These are phyloP conservation scores for Wallacemonas sp. DNA, from an alignment of 208 protist species.

Conservation along the genomic window DNA sequence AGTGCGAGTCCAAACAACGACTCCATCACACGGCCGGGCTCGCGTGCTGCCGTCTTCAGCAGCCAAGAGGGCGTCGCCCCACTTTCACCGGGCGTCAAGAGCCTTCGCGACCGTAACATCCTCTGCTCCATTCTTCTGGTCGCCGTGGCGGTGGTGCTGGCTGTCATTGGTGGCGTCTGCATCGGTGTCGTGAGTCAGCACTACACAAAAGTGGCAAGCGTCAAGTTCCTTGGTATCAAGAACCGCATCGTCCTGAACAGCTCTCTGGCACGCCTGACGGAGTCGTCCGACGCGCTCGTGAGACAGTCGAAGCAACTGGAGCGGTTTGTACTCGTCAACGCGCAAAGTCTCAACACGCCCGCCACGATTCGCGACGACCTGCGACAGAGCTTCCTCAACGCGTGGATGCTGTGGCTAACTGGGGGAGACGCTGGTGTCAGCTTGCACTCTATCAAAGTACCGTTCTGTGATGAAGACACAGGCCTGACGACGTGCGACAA, in stretches of 20 bases:
- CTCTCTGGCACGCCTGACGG: conserved; percentile 28
- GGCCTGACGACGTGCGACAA: neutral
- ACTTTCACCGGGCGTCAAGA: conserved; percentile 4
- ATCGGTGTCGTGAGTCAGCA: conserved; percentile 41
- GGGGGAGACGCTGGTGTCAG: conserved; percentile 9
- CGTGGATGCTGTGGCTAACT: conserved; percentile 33
- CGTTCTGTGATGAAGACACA: conserved; percentile 28
- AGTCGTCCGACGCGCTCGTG: conserved; percentile 25
- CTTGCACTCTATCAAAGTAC: conserved; percentile 33
- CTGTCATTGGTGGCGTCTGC: conserved; percentile 33
- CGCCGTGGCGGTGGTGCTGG: conserved; percentile 38
- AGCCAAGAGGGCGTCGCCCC: neutral
- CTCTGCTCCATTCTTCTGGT: conserved; percentile 24
- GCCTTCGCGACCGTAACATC: conserved; percentile 32
- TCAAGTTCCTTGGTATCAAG: conserved; percentile 19
- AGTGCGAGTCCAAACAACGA: neutral
- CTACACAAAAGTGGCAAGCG: conserved; percentile 32
- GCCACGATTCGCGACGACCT: conserved; percentile 27
- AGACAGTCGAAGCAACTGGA: conserved; percentile 17
- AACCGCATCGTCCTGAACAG: conserved; percentile 52
- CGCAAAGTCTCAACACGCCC: neutral
- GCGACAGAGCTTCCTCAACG: conserved; percentile 26
- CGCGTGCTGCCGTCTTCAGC: conserved; percentile 1
- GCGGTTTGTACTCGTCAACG: conserved; percentile 21
- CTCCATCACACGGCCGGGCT: too few relatives aligned